Evolutionary conservation across 805 yeast species (phyloP), one percentile per base, ranked within the genome.

Genomic region (Ogataea corticis): DNA sequence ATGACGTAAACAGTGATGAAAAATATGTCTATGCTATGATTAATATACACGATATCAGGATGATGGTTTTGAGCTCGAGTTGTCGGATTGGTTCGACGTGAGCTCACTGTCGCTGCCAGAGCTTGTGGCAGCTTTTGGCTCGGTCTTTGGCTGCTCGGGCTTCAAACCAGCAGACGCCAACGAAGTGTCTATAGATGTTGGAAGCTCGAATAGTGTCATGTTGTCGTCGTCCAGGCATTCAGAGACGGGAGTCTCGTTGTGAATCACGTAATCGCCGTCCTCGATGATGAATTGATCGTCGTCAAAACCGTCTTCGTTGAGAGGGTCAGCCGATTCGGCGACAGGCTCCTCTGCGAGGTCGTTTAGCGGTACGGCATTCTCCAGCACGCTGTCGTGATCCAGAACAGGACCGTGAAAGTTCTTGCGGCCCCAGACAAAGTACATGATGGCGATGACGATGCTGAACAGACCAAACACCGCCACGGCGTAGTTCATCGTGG

Each of bases 391-490:
- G 30, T 56, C 55, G 23, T 50, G 49, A 40, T 77, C 81, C 7
- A 79, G 63, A 19, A 70, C 63, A 0, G 94, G 94, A 0, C 90
- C 86, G 30, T 75, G 78, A 66, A 86, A 85, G 46, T 76, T 72
- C 13, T 68, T 49, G 25, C 66, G 70, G 1, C 92, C 94, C 87
- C 88, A 86, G 9, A 67, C 56, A 40, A 68, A 67, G 65, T 79
- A 86, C 4, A 78, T 48, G 0, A 73, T 49, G 0, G 84, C 77
- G 32, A 82, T 71, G 1, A 68, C 54, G 0, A 77, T 52, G n/a
- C 80, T 66, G 47, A 75, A 75, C 1, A 72, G 51, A 0, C 71
- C 49, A 50, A 84, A 78, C 3, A 86, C 90, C 9, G 76, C 74
- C n/a, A 80, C 63, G 0, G 95, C 89, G 55, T 79, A 81, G 57